phyloP scores from a whole-genome alignment of 495 filamentous ascomycete species.

The Aspergillus wentii region DNA sequence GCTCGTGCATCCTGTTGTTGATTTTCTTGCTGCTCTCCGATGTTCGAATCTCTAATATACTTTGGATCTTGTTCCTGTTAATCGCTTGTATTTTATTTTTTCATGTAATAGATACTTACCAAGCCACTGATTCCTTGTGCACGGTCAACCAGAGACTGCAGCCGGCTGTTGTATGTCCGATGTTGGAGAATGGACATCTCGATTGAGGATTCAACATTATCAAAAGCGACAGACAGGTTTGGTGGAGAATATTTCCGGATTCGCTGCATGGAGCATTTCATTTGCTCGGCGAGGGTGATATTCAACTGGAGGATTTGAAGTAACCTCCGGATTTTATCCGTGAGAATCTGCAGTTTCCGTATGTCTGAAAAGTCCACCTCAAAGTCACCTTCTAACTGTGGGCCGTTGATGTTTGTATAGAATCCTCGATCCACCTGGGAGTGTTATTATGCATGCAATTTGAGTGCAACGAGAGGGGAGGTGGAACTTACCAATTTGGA shows the following conservation, averaged over 20 bases:
- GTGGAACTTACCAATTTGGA: not conserved
- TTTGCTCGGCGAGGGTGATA: not conserved
- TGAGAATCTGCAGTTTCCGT: not conserved
- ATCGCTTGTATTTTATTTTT: not conserved
- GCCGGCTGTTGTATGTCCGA: not conserved
- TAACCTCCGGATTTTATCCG: constrained; percentile 1
- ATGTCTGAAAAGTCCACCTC: constrained; percentile 1
- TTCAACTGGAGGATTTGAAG: not conserved
- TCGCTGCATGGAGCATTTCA: not conserved
- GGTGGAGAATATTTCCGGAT: not conserved
- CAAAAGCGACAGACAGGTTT: not conserved
- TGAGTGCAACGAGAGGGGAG: too few relatives aligned
- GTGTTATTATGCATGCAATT: too few relatives aligned
- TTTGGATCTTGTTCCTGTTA: not conserved
- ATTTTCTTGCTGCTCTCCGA: not conserved
- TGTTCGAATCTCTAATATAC: not conserved
- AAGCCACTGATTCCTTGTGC: not conserved
- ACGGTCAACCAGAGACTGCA: not conserved
- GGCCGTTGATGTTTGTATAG: not conserved
- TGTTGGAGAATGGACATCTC: not conserved
- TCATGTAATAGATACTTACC: not conserved
- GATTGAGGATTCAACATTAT: not conserved
- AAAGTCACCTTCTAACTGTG: not conserved
- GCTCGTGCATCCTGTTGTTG: not conserved
- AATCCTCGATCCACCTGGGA: constrained; percentile 1